phyloP scores from a whole-genome alignment of 805 yeast species.

The Sugiyamaella americana region DNA sequence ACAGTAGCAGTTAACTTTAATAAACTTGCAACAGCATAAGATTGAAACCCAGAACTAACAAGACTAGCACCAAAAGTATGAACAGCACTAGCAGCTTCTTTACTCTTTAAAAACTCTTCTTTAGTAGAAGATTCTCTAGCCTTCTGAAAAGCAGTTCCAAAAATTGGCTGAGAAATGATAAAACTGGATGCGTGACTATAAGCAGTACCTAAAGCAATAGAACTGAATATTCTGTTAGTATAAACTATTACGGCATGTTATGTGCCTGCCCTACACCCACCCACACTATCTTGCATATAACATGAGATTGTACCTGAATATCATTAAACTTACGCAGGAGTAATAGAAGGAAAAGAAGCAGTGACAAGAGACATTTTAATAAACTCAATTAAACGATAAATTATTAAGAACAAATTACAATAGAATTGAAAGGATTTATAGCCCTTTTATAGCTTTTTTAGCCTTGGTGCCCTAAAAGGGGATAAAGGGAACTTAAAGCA shows the following conservation, averaged over 20 bases:
- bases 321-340: slow-evolving; percentile 4
- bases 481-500: too few species aligned
- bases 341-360: slow-evolving; percentile 10
- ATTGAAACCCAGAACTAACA: slow-evolving; percentile 33
- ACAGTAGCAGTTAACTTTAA: slow-evolving; percentile 35
- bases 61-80: slow-evolving; percentile 32
- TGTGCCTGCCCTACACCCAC: neutral
- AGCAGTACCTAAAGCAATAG: slow-evolving; percentile 37
- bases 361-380: slow-evolving; percentile 5
- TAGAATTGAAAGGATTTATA: too few species aligned
- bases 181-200: slow-evolving; percentile 34
- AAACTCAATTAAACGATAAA: too few species aligned
- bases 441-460: too few species aligned
- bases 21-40: slow-evolving; percentile 38
- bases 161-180: slow-evolving; percentile 33
- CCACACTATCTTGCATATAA: neutral
- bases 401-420: too few species aligned
- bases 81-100: slow-evolving; percentile 35
- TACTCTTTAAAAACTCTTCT: slow-evolving; percentile 32
- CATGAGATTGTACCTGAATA: neutral
- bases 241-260: neutral
- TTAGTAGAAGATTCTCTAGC: slow-evolving; percentile 31
- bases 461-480: too few species aligned
- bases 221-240: slow-evolving; percentile 13
- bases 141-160: slow-evolving; percentile 35